Conservation (phyloP, 2,329 filamentous ascomycete genomes). For the Nothophoma quercina region DNA sequence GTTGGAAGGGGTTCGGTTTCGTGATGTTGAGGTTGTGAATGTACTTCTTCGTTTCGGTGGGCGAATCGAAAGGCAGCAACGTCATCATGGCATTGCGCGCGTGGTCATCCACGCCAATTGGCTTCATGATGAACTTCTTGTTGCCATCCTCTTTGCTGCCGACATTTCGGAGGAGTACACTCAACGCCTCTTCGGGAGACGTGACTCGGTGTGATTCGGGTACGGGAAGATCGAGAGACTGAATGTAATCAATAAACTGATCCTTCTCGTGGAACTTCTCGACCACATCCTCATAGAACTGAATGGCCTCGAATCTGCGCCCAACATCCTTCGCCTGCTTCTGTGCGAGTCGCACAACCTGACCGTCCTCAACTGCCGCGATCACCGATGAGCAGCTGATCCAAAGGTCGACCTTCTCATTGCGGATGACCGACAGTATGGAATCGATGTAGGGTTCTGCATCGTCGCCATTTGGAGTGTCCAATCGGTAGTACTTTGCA, state of each 20-base stretch:
- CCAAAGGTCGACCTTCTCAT: constrained; percentile 73
- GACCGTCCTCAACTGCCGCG: constrained; percentile 70
- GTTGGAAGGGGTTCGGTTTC: constrained; percentile 65
- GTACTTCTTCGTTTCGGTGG: constrained; percentile 62
- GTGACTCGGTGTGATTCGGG: constrained; percentile 60
- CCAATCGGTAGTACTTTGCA: constrained; percentile 61
- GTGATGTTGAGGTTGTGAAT: constrained; percentile 65
- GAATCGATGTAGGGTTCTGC: constrained; percentile 62
- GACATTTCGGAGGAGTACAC: constrained; percentile 54
- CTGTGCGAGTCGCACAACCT: constrained; percentile 58
- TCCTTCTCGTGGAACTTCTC: constrained; percentile 70
- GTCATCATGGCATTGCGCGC: constrained; percentile 68
- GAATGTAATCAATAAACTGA: constrained; percentile 67
- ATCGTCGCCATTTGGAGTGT: constrained; percentile 44
- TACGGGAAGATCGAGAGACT: constrained; percentile 51
- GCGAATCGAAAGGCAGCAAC: constrained; percentile 64
- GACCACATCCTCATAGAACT: constrained; percentile 66
- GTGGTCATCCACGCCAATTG: constrained; percentile 67
- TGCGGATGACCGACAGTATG: constrained; percentile 65
- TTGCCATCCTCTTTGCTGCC: constrained; percentile 20
- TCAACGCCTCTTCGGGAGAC: constrained; percentile 61
- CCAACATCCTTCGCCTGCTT: constrained; percentile 59
- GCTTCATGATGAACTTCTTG: constrained; percentile 71
- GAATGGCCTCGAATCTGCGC: constrained; percentile 68
- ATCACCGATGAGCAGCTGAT: constrained; percentile 75